Percentiles rank a stretch among this genome's conserved stretches.
Evolutionary conservation across 441 rosid genomes (phyloP).

Genomic region (Adansonia gregorii): DNA sequence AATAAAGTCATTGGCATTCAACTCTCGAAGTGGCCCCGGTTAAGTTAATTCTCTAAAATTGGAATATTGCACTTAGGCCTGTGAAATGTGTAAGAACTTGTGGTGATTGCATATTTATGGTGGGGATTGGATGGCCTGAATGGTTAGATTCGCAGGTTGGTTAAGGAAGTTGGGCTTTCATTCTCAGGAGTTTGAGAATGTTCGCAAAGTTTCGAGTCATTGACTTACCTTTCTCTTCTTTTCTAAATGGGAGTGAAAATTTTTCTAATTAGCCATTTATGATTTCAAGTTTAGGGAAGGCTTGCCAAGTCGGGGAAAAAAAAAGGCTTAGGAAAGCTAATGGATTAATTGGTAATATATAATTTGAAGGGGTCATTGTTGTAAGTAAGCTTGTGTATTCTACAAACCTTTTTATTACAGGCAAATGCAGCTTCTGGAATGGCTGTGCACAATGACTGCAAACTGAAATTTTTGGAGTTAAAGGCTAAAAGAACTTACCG

Average conservation of each 20-base stretch:
- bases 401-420: constrained; percentile 13
- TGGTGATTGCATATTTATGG: neutral
- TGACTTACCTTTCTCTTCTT: neutral
- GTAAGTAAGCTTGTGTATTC: constrained; percentile 12
- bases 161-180: neutral
- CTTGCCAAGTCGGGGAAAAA: neutral
- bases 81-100: neutral
- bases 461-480: constrained; percentile 37
- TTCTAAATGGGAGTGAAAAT: neutral
- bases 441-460: constrained; percentile 42
- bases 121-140: neutral
- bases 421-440: constrained; percentile 41
- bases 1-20: neutral
- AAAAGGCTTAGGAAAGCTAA: neutral
- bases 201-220: neutral
- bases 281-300: neutral
- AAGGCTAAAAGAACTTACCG: constrained; percentile 41
- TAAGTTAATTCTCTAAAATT: neutral
- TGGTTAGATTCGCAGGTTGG: constrained; percentile 1
- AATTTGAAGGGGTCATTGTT: neutral
- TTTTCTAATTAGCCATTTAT: neutral
- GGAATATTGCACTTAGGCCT: neutral
- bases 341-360: neutral
- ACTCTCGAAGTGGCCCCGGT: neutral
- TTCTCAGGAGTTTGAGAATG: neutral